Percentiles rank a stretch among this genome's conserved stretches.
These are phyloP conservation scores for Camillea tinctor DNA, from an alignment of 2,329 filamentous ascomycete genomes.

Conservation along the genomic window DNA sequence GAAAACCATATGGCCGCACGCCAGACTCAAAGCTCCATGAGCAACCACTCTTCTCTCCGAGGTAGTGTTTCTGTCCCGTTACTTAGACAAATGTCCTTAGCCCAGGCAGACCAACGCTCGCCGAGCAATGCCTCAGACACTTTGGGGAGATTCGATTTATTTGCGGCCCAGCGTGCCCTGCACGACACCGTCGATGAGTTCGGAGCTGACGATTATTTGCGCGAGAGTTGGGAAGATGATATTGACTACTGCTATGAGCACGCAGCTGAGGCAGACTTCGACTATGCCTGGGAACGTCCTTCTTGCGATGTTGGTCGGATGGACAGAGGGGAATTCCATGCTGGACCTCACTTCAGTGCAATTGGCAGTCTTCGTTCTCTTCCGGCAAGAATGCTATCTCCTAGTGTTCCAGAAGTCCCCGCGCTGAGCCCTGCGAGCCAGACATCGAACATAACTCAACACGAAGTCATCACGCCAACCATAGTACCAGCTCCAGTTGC, in stretches of 20 bases:
- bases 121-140: conserved; percentile 54
- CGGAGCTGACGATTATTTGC: conserved; percentile 30
- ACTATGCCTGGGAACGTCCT: conserved; percentile 63
- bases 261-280: conserved; percentile 64
- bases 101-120: conserved; percentile 34
- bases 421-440: conserved; percentile 51
- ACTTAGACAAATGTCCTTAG: conserved; percentile 44
- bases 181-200: conserved; percentile 25
- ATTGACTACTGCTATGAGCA: conserved; percentile 72
- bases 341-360: conserved; percentile 9
- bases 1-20: conserved; percentile 43
- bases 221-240: conserved; percentile 64
- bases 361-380: conserved; percentile 10
- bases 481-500: conserved; percentile 34
- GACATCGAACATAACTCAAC: conserved; percentile 38
- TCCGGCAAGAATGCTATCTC: conserved; percentile 28
- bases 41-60: conserved; percentile 51
- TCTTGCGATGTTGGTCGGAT: conserved; percentile 37
- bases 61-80: conserved; percentile 56
- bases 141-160: conserved; percentile 44
- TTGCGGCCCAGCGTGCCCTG: conserved; percentile 35
- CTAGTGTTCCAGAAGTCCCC: conserved; percentile 42
- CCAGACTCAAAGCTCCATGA: conserved; percentile 45
- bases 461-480: conserved; percentile 47
- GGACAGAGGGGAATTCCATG: neutral